Conservation (phyloP, 2,329 filamentous ascomycete species). For the Fusarium oxysporum region DNA sequence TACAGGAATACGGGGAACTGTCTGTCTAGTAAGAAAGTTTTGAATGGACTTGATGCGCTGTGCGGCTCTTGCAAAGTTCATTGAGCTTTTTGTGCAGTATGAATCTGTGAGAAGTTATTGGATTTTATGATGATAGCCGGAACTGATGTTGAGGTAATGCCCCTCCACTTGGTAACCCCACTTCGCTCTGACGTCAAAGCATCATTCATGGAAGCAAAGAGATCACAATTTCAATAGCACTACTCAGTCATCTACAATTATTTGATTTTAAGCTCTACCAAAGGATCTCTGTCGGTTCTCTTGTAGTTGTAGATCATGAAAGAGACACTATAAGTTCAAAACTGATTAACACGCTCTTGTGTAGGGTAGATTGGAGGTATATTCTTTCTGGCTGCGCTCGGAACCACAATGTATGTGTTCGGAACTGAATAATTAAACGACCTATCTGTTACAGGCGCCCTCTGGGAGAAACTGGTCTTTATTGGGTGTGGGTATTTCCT, state of each 20-base stretch:
- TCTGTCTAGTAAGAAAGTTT: slow-evolving; percentile 28
- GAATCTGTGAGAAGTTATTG: slow-evolving; percentile 8
- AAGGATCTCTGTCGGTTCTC: not conserved
- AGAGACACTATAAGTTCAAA: not conserved
- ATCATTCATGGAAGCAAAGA: not conserved
- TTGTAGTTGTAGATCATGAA: not conserved
- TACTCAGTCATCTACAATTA: not conserved
- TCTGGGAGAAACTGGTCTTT: not conserved
- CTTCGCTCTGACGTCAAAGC: slow-evolving; percentile 33
- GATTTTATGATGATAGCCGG: not conserved
- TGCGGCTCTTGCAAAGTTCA: slow-evolving; percentile 43
- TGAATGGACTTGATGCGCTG: slow-evolving; percentile 43
- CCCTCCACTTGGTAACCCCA: slow-evolving; percentile 30
- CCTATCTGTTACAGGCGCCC: not conserved
- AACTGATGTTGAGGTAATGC: slow-evolving; percentile 9
- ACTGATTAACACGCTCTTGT: not conserved
- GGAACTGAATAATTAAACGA: not conserved
- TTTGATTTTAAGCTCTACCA: not conserved
- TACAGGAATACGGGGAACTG: slow-evolving; percentile 3
- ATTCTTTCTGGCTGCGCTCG: not conserved
- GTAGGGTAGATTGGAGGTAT: not conserved
- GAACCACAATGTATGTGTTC: not conserved
- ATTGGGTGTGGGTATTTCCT: not conserved
- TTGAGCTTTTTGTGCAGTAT: slow-evolving; percentile 19
- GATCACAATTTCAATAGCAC: not conserved